Conservation (phyloP, 768 basidiomycete species). For the Leccinellum albellum region DNA sequence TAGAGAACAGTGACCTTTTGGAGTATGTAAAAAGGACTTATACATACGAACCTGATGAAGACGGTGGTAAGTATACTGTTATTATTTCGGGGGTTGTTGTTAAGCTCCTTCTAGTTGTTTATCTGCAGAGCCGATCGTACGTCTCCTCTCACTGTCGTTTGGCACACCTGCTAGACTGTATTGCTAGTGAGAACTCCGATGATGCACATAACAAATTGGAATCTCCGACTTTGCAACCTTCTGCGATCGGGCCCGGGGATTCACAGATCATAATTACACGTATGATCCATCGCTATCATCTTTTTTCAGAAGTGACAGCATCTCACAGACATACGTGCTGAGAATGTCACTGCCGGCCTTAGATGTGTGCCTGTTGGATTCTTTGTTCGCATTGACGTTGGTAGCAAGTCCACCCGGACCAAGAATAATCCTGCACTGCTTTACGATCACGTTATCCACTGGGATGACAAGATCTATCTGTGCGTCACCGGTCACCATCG, state of each 20-base stretch:
- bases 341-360: conserved; percentile 4
- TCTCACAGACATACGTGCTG: conserved; percentile 10
- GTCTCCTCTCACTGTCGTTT: not conserved
- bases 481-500: not conserved
- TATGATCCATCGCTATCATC: not conserved
- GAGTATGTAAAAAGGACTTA: not conserved
- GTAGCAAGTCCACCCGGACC: not conserved
- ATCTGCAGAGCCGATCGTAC: not conserved
- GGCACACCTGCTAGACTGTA: not conserved
- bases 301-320: not conserved
- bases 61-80: not conserved
- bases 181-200: not conserved
- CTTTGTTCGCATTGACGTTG: conserved; percentile 8
- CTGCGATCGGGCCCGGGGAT: not conserved
- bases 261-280: conserved; percentile 4
- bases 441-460: conserved; percentile 4
- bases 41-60: not conserved
- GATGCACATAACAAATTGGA: not conserved
- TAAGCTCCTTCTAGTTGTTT: not conserved
- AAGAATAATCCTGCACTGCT: not conserved
- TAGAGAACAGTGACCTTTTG: not conserved
- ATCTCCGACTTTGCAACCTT: not conserved
- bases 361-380: conserved; percentile 15
- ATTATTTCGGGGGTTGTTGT: not conserved
- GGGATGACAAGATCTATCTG: conserved; percentile 4